Base-by-base conservation (phyloP, 345 rosid species). In the Camelina sativa region DNA sequence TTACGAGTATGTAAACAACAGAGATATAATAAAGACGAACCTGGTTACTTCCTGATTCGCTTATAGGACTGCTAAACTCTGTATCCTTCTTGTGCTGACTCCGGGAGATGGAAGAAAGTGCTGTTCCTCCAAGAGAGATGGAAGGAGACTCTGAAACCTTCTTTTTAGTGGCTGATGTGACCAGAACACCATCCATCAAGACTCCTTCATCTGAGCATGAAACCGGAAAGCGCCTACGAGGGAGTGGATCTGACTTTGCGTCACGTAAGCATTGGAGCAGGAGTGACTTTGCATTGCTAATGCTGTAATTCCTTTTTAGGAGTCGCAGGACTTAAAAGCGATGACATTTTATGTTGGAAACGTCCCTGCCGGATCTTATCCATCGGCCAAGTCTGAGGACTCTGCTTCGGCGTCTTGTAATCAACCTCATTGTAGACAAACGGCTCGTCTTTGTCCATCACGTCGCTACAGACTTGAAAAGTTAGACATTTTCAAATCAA, bases 141-240 rank as follows among this genome's bases (percentile, higher is more conserved):
- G 69, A 60, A 30, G 74, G 69, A n/a, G 69, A 67, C 43, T 52
- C 72, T 2, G 71, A 47, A 0, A 63, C 72, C 50, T 68, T 79
- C 72, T 68, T 56, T n/a, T 19, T 48, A 48, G 72, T 47, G 37
- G 77, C 79, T 5, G 86, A 79, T 30, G 60, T 78, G 40, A 88
- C 79, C 9, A 83, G 77, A 79, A 86, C 76, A 37, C 83, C 92
- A 72, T 92, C 98, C 85, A 86, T 82, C 51, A 92, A 88, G 13
- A 90, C 23, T 60, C 87, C 90, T 23, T 84, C 90, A 72, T 78
- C 80, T 0, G 80, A 63, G 47, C 30, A 63, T 7, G 71, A 37
- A 56, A 35, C 67, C 17, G 43, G 60, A 10, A 76, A 47, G 25
- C 60, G 69, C 34, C 50, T 62, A 76, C 44, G 60, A 53, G 75